These are phyloP conservation scores for Apiotrichum sp. DNA, from an alignment of 1,284 basidiomycete genomes.

Conservation along the genomic window DNA sequence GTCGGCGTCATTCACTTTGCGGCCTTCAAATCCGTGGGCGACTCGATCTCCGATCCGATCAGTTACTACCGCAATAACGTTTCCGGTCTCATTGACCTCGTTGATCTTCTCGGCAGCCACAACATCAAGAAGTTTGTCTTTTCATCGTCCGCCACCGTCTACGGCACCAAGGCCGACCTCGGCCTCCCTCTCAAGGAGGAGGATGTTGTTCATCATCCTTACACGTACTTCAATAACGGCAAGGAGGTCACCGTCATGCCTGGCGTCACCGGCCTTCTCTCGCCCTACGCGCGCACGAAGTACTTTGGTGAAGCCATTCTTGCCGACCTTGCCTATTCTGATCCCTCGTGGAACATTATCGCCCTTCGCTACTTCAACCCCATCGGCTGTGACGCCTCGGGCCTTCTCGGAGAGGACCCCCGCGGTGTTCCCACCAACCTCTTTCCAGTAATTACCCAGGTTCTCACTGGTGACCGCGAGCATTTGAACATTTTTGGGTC, in stretches of 20 bases:
- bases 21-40: constrained; percentile 6
- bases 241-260: not conserved
- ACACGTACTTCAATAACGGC: not conserved
- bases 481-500: constrained; percentile 21
- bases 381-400: constrained; percentile 24
- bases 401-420: constrained; percentile 24
- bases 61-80: constrained; percentile 13
- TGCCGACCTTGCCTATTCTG: constrained; percentile 13
- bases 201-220: constrained; percentile 12
- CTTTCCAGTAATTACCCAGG: constrained; percentile 23
- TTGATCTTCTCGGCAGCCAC: constrained; percentile 4
- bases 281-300: constrained; percentile 11
- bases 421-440: constrained; percentile 20
- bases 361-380: constrained; percentile 27
- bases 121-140: constrained; percentile 14
- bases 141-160: constrained; percentile 13
- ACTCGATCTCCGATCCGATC: constrained; percentile 3
- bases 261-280: constrained; percentile 8
- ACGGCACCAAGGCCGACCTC: constrained; percentile 11
- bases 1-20: constrained; percentile 11
- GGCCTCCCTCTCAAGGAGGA: constrained; percentile 10
- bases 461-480: constrained; percentile 19
- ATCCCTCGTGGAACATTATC: constrained; percentile 17
- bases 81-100: constrained; percentile 6
- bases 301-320: constrained; percentile 15